Base-by-base conservation (phyloP, 2,329 filamentous ascomycete genomes). In the Calonectria leucothoes region DNA sequence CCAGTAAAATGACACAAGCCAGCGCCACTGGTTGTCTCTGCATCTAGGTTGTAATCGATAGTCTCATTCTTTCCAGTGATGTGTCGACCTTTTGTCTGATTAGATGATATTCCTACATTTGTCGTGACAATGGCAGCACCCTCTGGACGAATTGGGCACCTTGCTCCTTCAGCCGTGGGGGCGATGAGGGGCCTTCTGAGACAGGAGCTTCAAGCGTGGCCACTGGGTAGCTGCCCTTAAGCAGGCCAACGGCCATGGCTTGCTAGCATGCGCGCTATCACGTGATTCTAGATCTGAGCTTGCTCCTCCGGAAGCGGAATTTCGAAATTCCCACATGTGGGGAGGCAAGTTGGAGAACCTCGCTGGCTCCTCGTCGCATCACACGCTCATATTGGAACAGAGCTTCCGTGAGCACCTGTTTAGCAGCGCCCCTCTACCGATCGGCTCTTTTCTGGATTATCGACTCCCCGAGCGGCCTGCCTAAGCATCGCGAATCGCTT, bases 331-430 rank as follows among this genome's bases (percentile, higher is more conserved):
- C 72, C 68, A 73, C 33, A 74, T 76, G 71, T 78, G 79, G 79
- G 79, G 78, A 71, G 72, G 71, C 72, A 39, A 68, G 51, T 65
- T 74, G 79, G 73, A 77, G 79, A 80, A 80, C 73, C 73, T 69
- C 72, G 76, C 74, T 76, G 77, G 75, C 78, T 79, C 75, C 74
- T 78, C 76, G 79, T 80, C 78, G 79, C 80, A 81, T 81, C 80
- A 81, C 76, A 70, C 23, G 55, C 33, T 37, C 55, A 61, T n/a
- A 76, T 74, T 74, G 70, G 72, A 75, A 73, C 73, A 76, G 71
- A 81, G 79, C 80, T 80, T 81, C 72, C 69, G 48, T 66, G 73
- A 75, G 76, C 78, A 75, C 68, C 76, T 77, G 57, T 75, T 72
- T 68, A 45, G 75, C 74, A 75, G 74, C 66, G 66, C 66, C 63